Evolutionary conservation across 306 rosid species (phyloP), one percentile per base, ranked within the genome.

Genomic region (Alnus glutinosa): DNA sequence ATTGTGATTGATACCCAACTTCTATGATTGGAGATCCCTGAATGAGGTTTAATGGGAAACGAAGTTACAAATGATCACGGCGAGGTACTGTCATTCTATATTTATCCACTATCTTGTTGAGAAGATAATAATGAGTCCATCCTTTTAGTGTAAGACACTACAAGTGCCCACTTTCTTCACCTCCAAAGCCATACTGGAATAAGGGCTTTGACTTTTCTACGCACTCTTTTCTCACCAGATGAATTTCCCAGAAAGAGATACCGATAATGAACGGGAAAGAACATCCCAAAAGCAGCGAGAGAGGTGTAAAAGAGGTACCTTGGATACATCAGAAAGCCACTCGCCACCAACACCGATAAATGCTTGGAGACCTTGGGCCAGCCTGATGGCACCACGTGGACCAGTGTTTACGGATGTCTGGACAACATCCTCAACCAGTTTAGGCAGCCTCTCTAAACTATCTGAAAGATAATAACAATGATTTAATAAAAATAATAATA

Each of bases 291-390:
- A 67, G 15, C 16, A 9, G 51, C 6, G 15, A 42, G 66, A 32
- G n/a, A 62, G 1, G 58, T 30, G 69, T 62, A 11, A 5, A 11
- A 13, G 73, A 1, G 67, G 61, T 68, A 90, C 98, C 91, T 83
- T 90, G 42, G 99, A 88, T 34, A 87, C 79, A 79, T 93, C 97
- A 8, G 89, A 82, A 9, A 93, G 91, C 97, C 98, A 93, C 88
- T 95, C 99, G 72, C 94, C 88, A 78, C 99, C 94, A 64, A 95
- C 98, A 14, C 96, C 98, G 23, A 95, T 2, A 69, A 95, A 88
- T 18, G 93, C 99, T 85, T 91, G 98, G 83, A 95, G 83, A 23
- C 96, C 98, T 84, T 95, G 99, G 77, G 85, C 98, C 84, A 95
- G 70, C 84, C 98, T 89, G 34, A 93, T 47, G 63, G 91, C 92